A percentile compares a stretch with the other conserved stretches of the same genome.
These are phyloP conservation scores for Fistulifera solaris DNA, from an alignment of 108 stramenopile genomes.

Conservation along the genomic window DNA sequence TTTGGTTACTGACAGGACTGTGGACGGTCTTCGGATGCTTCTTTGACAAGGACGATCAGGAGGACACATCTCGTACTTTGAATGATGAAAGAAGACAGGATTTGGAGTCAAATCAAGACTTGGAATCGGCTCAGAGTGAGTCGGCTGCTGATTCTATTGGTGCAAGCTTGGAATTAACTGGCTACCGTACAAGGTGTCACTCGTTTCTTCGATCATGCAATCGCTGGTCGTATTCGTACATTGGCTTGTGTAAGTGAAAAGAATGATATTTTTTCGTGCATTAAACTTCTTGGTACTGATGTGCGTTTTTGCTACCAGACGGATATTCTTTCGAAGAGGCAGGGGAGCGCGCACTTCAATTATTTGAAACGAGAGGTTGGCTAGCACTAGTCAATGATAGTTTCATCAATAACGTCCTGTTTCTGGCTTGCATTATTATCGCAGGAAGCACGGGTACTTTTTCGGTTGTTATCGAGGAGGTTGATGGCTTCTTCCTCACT, in stretches of 20 bases:
- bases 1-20: constrained; percentile 1
- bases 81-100: too few species aligned
- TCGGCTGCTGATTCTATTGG: constrained; percentile 10
- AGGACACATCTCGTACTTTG: too few species aligned
- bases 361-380: constrained; percentile 79
- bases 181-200: constrained; percentile 5
- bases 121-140: background rate
- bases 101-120: too few species aligned
- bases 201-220: constrained; percentile 25
- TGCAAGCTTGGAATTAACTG: constrained; percentile 1
- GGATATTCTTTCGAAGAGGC: constrained; percentile 58
- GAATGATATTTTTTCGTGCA: too few species aligned
- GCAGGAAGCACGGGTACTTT: constrained; percentile 31
- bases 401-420: constrained; percentile 46
- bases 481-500: constrained; percentile 57
- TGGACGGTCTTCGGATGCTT: constrained; percentile 4
- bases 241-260: constrained; percentile 37
- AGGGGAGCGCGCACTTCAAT: constrained; percentile 48
- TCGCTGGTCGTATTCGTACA: constrained; percentile 70
- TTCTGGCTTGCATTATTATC: constrained; percentile 41
- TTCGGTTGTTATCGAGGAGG: constrained; percentile 61
- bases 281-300: too few species aligned
- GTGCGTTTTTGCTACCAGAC: constrained; percentile 6
- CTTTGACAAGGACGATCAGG: background rate
- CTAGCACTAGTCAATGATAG: constrained; percentile 60